Evolutionary conservation across 2,329 filamentous ascomycete genomes (phyloP), one percentile per base, ranked within the genome.

Genomic region (Fonsecaea pugnacius): DNA sequence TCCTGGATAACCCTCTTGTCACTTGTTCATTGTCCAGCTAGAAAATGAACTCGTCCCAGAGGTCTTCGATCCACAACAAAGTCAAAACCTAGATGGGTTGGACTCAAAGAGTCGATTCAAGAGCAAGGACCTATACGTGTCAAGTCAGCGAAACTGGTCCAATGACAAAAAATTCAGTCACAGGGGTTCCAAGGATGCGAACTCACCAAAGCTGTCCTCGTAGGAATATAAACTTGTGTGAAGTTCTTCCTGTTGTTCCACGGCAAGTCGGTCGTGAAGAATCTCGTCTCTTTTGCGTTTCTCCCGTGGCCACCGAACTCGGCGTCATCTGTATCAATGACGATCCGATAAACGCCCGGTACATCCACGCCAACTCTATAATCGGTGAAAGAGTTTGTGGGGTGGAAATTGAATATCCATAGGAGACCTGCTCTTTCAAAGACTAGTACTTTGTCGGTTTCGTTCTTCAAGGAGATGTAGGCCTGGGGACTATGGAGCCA

Each of bases 341-440:
- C 89, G 60, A 96, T 87, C 61, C 87, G 85, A 78, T 99, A 99
- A 1, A 91, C 96, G 43, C 95, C 95, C 3, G 89, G 80, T 21
- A 87, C 82, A 58, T 98, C 92, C 43, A 99, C 84, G 18, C 95
- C 95, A 53, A 99, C 89, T 40, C 94, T 87, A 76, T 97, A 99
- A 78, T 98, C 95, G 10, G 89, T 89, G 78, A 90, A 99, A 77
- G 92, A 96, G 70, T 89, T 80, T 32, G 85, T 86, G 0, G 91
- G 88, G 75, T 98, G 89, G 83, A 98, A 97, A 80, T 99, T 99
- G 84, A 99, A 98, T 72, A 97, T 85, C 83, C 93, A 99, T 10
- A 99, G 82, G 64, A 96, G 80, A 0, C 93, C 93, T 1, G 88
- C 95, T 35, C 95, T 87, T 81, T 99, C 95, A 75, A 97, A 99